Conservation (phyloP, 768 basidiomycete genomes). For the Pleurotus sapidus region DNA sequence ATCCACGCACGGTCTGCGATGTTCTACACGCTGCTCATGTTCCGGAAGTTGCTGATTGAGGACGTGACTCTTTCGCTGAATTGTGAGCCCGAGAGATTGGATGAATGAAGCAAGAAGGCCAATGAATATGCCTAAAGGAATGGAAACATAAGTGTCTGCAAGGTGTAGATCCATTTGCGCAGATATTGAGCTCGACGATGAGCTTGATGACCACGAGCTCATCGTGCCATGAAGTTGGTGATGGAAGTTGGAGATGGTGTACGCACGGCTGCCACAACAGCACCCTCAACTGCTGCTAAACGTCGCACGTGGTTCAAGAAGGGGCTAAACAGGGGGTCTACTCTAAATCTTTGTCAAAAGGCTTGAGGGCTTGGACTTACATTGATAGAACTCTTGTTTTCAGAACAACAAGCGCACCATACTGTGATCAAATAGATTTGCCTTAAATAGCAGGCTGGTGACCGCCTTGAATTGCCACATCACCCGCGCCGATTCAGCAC, state of each 20-base stretch:
- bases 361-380: no score
- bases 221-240: slow-evolving; percentile 4
- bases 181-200: not conserved
- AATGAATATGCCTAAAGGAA: slow-evolving; percentile 48
- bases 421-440: no score
- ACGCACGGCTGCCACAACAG: no score
- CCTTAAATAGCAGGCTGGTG: no score
- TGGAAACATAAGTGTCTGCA: slow-evolving; percentile 32
- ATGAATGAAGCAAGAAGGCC: slow-evolving; percentile 84
- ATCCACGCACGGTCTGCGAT: slow-evolving; percentile 69
- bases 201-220: not conserved
- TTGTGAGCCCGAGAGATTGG: slow-evolving; percentile 88
- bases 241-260: not conserved
- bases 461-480: no score
- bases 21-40: slow-evolving; percentile 61
- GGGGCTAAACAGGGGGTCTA: no score
- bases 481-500: no score
- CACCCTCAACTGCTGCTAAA: no score
- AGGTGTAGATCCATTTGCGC: not conserved
- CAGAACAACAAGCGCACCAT: no score
- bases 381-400: no score
- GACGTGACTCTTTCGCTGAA: slow-evolving; percentile 93
- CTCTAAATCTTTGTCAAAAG: no score
- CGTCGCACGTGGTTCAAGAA: not conserved
- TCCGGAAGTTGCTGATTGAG: slow-evolving; percentile 73